These are phyloP conservation scores for Teunomyces lycoperdinae DNA, from an alignment of 805 yeast species.

Conservation along the genomic window DNA sequence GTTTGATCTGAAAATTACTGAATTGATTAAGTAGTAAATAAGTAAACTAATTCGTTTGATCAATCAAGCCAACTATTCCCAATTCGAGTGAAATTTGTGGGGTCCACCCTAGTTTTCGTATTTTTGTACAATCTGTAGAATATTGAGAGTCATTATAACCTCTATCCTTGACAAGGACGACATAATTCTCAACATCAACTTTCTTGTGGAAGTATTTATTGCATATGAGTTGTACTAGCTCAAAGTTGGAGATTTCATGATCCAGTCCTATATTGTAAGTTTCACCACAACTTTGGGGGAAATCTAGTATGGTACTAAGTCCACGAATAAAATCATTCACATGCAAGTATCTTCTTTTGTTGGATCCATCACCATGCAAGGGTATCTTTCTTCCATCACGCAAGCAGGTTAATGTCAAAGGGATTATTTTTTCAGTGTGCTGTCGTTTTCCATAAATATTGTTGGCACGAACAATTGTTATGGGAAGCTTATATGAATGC, in stretches of 20 bases:
- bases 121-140: slow-evolving; percentile 20
- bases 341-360: slow-evolving; percentile 45
- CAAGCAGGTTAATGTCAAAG: slow-evolving; percentile 20
- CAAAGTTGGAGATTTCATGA: slow-evolving; percentile 22
- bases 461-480: slow-evolving; percentile 44
- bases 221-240: slow-evolving; percentile 20
- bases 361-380: slow-evolving; percentile 48
- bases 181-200: slow-evolving; percentile 9
- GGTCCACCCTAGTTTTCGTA: slow-evolving; percentile 30
- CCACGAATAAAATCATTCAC: slow-evolving; percentile 42
- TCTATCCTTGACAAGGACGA: slow-evolving; percentile 27
- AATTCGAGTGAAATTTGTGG: slow-evolving; percentile 17
- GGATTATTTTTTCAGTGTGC: slow-evolving; percentile 53
- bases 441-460: slow-evolving; percentile 55
- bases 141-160: slow-evolving; percentile 33
- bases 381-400: slow-evolving; percentile 21
- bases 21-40: slow-evolving; percentile 24
- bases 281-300: background rate
- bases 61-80: slow-evolving; percentile 19
- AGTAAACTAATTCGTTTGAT: background rate
- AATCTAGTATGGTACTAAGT: slow-evolving; percentile 27
- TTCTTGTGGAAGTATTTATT: slow-evolving; percentile 9
- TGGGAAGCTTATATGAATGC: slow-evolving; percentile 41
- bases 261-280: slow-evolving; percentile 25
- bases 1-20: slow-evolving; percentile 64